A percentile compares a stretch with the other conserved stretches of the same genome.
phyloP scores from a whole-genome alignment of 306 rosid genomes.

The Acmispon strigosus region DNA sequence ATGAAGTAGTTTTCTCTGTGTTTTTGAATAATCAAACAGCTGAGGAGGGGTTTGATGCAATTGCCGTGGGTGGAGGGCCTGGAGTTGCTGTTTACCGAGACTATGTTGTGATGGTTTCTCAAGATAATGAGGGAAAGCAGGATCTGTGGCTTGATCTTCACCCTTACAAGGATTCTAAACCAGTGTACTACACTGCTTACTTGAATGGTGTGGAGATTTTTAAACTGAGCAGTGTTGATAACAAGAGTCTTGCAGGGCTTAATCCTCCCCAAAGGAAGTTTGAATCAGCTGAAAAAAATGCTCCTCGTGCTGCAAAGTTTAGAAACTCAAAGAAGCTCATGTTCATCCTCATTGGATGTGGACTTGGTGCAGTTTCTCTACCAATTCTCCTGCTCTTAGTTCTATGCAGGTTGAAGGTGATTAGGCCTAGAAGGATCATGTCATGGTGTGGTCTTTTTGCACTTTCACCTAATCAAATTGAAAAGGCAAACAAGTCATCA shows the following conservation, averaged over 20 bases:
- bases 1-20: conserved; percentile 19
- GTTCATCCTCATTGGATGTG: conserved; percentile 3
- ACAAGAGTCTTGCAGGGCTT: conserved; percentile 14
- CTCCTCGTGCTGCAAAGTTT: background rate
- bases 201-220: conserved; percentile 40
- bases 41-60: background rate
- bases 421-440: background rate
- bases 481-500: background rate
- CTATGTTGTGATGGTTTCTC: conserved; percentile 19
- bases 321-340: background rate
- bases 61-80: background rate
- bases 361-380: background rate
- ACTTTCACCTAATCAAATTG: background rate
- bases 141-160: conserved; percentile 30
- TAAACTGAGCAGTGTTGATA: conserved; percentile 11
- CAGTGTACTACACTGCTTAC: background rate
- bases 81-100: conserved; percentile 20
- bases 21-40: conserved; percentile 36
- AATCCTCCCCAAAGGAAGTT: background rate
- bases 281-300: background rate
- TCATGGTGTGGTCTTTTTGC: background rate
- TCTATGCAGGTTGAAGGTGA: background rate
- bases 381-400: conserved; percentile 7
- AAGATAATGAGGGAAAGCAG: conserved; percentile 19
- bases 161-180: background rate